Percentiles rank a stretch among this genome's conserved stretches.
These are phyloP conservation scores for Stevia rebaudiana DNA, from an alignment of 140 eudicot species.

Conservation along the genomic window DNA sequence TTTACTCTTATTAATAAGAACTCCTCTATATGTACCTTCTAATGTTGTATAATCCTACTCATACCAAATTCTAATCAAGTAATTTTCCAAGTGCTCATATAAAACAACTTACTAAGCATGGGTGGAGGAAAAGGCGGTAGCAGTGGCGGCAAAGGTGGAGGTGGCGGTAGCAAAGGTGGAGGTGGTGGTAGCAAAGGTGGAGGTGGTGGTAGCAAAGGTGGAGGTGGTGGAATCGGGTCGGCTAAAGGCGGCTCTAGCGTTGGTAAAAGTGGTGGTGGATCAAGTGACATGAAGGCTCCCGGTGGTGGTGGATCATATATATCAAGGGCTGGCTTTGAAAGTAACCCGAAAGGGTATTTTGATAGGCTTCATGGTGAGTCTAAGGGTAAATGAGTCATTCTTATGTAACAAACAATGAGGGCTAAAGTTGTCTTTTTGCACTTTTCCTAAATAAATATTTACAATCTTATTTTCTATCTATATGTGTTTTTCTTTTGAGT, in stretches of 20 bases:
- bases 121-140: constrained; percentile 15
- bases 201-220: neutral
- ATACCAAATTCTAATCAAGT: neutral
- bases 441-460: neutral
- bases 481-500: neutral
- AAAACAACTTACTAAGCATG: constrained; percentile 6
- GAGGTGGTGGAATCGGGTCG: neutral
- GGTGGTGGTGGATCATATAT: constrained; percentile 23
- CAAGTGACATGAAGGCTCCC: constrained; percentile 12
- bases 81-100: neutral
- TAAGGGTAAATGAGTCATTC: constrained; percentile 2
- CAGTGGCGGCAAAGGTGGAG: neutral
- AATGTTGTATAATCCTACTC: neutral
- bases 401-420: neutral
- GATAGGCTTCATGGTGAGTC: constrained; percentile 13
- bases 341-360: constrained; percentile 17
- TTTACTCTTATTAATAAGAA: neutral
- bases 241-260: constrained; percentile 1
- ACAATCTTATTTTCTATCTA: neutral
- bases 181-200: neutral
- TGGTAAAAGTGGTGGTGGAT: constrained; percentile 10
- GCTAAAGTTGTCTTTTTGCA: neutral
- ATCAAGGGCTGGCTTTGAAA: constrained; percentile 24
- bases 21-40: constrained; percentile 5
- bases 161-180: neutral